Evolutionary conservation across 345 rosid genomes (phyloP).

Genomic region (Gossypium sturtianum): DNA sequence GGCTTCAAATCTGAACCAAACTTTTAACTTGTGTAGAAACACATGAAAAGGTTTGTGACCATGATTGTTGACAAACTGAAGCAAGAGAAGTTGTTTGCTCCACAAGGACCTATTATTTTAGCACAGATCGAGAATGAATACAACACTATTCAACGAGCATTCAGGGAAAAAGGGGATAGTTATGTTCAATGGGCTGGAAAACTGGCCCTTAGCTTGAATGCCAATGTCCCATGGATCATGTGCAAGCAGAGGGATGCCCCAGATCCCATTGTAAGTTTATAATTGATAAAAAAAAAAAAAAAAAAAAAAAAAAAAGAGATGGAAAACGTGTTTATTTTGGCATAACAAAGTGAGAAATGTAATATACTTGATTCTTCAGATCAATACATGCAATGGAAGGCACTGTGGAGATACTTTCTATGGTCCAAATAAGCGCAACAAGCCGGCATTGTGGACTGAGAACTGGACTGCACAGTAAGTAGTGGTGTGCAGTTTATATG

Average conservation of each 20-base stretch:
- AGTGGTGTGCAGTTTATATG: background rate
- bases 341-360: background rate
- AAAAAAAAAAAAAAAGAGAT: background rate
- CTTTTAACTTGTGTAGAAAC: slow-evolving; percentile 27
- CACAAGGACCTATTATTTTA: slow-evolving; percentile 73
- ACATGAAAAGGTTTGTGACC: slow-evolving; percentile 51
- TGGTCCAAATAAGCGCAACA: slow-evolving; percentile 76
- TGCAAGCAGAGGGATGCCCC: slow-evolving; percentile 91
- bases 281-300: background rate
- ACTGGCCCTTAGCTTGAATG: slow-evolving; percentile 41
- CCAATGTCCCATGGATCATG: slow-evolving; percentile 94
- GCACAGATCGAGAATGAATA: slow-evolving; percentile 96
- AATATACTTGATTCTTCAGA: slow-evolving; percentile 30
- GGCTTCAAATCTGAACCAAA: background rate
- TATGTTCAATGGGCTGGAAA: slow-evolving; percentile 77
- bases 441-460: slow-evolving; percentile 91
- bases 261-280: slow-evolving; percentile 52
- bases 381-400: slow-evolving; percentile 95
- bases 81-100: slow-evolving; percentile 48
- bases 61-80: slow-evolving; percentile 37
- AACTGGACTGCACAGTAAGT: slow-evolving; percentile 97
- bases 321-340: background rate
- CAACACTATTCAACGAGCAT: slow-evolving; percentile 61
- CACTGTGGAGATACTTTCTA: slow-evolving; percentile 92
- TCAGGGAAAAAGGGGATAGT: slow-evolving; percentile 43